Percentiles rank a stretch among this genome's conserved stretches.
These are phyloP conservation scores for Thermomyces lanuginosus DNA, from an alignment of 2,329 filamentous ascomycete genomes.

Conservation along the genomic window DNA sequence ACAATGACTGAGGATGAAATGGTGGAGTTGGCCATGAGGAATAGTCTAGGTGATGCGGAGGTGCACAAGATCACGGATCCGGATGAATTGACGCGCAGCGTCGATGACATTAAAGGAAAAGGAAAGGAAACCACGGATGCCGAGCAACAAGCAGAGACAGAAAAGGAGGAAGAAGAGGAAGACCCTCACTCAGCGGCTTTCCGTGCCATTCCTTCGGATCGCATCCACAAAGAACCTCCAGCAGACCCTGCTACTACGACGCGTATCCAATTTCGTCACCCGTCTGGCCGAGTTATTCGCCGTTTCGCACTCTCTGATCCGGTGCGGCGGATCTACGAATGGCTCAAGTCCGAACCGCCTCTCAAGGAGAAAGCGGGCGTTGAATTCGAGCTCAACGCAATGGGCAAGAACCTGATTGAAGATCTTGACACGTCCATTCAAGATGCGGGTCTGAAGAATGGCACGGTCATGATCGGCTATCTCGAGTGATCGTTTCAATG, in stretches of 20 bases:
- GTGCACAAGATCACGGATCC: conserved; percentile 53
- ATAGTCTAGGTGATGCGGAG: conserved; percentile 49
- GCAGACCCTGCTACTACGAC: conserved; percentile 57
- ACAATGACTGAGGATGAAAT: conserved; percentile 95
- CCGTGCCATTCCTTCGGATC: conserved; percentile 51
- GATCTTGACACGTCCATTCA: conserved; percentile 57
- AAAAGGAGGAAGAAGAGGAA: conserved; percentile 16
- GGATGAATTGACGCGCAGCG: conserved; percentile 65
- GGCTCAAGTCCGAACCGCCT: conserved; percentile 71
- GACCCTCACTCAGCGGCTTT: conserved; percentile 37
- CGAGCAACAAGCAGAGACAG: conserved; percentile 24
- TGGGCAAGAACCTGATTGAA: conserved; percentile 75
- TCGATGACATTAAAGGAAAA: conserved; percentile 30
- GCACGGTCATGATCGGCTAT: conserved; percentile 90
- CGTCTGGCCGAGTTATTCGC: conserved; percentile 68
- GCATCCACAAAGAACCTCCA: conserved; percentile 62
- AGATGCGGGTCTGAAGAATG: conserved; percentile 75
- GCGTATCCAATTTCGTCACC: conserved; percentile 81
- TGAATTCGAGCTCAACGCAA: conserved; percentile 73
- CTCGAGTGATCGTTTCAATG: too few species aligned
- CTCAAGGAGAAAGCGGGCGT: conserved; percentile 62
- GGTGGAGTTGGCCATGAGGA: conserved; percentile 82
- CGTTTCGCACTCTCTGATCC: conserved; percentile 63
- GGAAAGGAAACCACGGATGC: conserved; percentile 32
- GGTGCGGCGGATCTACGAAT: conserved; percentile 80